These are phyloP conservation scores for Pichia paraexigua DNA, from an alignment of 805 yeast species.

Conservation along the genomic window DNA sequence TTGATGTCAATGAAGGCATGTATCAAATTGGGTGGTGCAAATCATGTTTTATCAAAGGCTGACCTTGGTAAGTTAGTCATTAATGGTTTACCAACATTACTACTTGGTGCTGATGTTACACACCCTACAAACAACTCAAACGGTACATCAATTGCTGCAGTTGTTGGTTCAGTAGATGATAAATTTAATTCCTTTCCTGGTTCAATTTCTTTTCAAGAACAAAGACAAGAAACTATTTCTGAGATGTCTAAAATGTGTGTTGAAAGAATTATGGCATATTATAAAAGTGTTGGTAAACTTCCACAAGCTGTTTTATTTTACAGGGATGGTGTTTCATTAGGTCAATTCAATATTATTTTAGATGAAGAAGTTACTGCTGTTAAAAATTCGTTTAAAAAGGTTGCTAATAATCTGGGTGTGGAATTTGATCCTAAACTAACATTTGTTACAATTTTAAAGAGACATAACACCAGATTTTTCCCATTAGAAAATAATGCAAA, in stretches of 20 bases:
- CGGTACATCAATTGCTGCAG: conserved; percentile 17
- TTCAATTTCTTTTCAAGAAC: conserved; percentile 18
- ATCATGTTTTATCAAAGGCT: conserved; percentile 15
- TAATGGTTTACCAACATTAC: conserved; percentile 19
- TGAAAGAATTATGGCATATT: conserved; percentile 18
- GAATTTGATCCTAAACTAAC: conserved; percentile 25
- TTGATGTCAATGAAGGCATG: conserved; percentile 28
- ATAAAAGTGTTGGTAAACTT: conserved; percentile 15
- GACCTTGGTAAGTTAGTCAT: conserved; percentile 15
- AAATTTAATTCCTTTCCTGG: conserved; percentile 23
- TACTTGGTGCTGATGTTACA: conserved; percentile 26
- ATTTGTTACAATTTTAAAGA: conserved; percentile 19
- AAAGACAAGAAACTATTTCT: conserved; percentile 18
- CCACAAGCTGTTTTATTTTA: conserved; percentile 24
- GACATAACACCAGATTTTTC: conserved; percentile 25
- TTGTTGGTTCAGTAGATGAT: conserved; percentile 19
- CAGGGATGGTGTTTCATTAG: conserved; percentile 30
- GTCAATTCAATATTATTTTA: conserved; percentile 24
- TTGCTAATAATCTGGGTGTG: conserved; percentile 11
- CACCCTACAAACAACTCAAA: conserved; percentile 21
- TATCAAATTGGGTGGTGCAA: conserved; percentile 26
- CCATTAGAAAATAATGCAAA: conserved; percentile 23
- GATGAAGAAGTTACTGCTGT: conserved; percentile 24
- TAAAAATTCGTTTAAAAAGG: conserved; percentile 15
- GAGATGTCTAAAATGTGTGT: conserved; percentile 21